Evolutionary conservation across 768 basidiomycete species (phyloP).

Genomic region (Tremella yokohamensis): DNA sequence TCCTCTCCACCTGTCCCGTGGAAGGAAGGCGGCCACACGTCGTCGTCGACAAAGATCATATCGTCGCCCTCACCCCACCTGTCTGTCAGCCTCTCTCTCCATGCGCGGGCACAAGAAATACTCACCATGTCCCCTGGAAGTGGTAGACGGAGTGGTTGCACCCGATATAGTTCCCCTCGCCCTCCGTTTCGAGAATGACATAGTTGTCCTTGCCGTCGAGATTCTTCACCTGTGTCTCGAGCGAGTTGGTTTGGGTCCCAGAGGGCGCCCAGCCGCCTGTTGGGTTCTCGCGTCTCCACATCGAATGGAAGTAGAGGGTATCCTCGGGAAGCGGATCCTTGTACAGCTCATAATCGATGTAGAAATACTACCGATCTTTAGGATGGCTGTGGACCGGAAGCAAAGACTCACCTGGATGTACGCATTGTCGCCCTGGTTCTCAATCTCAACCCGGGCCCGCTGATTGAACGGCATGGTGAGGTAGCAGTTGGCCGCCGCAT

Average conservation of each 20-base stretch:
- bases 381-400: no score
- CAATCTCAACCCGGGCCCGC: slow-evolving; percentile 6
- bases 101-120: no score
- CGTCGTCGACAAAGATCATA: no score
- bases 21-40: no score
- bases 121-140: slow-evolving; percentile 8
- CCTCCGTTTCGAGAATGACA: slow-evolving; percentile 8
- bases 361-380: neutral
- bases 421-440: slow-evolving; percentile 11
- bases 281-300: slow-evolving; percentile 5
- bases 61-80: no score
- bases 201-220: slow-evolving; percentile 7
- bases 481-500: slow-evolving; percentile 10
- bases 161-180: slow-evolving; percentile 5
- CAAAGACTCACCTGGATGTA: slow-evolving; percentile 9
- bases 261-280: slow-evolving; percentile 5
- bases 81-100: no score
- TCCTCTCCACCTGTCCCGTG: no score
- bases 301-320: slow-evolving; percentile 6
- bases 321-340: slow-evolving; percentile 8
- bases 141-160: slow-evolving; percentile 8
- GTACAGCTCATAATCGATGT: slow-evolving; percentile 11
- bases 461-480: slow-evolving; percentile 14
- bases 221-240: slow-evolving; percentile 9
- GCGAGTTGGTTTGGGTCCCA: slow-evolving; percentile 9